Base-by-base conservation (phyloP, 1,284 basidiomycete species). In the Fomitiporia mediterranea region DNA sequence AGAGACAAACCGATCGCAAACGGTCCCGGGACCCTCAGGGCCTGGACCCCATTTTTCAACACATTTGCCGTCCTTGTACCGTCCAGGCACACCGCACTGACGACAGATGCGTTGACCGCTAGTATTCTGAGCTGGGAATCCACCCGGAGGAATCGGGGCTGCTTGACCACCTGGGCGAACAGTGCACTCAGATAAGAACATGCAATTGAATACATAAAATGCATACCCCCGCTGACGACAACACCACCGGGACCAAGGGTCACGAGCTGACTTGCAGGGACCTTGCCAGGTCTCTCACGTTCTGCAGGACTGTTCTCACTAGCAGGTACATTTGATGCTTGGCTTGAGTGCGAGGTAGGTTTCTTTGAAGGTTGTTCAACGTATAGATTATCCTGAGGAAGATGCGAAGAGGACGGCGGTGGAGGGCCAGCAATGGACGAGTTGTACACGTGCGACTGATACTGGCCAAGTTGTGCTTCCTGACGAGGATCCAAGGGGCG, bases 1-100 rank as follows among this genome's bases (percentile, higher is more conserved):
- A n/a, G n/a, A n/a, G n/a, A n/a, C 78, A 60, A 65, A 83, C 77
- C 86, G 72, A 74, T 91, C 89, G 65, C 89, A 91, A 0, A 91
- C 89, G 0, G 88, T 91, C 21, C 89, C 89, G 42, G 87, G 87
- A 0, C 89, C 88, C 69, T 85, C 80, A 49, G 88, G 88, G 1
- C 89, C 89, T 13, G 89, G 89, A 2, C 88, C 89, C 89, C 89
- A 91, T 68, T 91, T 91, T 66, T 91, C 89, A 43, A 91, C 86
- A 65, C 89, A 91, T 65, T 89, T 90, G 15, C 84, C 84, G 11
- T 91, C 89, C 72, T 90, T 91, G 72, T 90, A 90, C 0, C 88
- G 72, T 0, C 82, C 82, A 1, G 80, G 71, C 34, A 81, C 69
- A 0, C 85, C 84, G 62, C 88, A 90, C 63, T 87, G 84, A 9